Conservation (phyloP, 2,329 filamentous ascomycete genomes). For the Ophiostoma tasmaniense region DNA sequence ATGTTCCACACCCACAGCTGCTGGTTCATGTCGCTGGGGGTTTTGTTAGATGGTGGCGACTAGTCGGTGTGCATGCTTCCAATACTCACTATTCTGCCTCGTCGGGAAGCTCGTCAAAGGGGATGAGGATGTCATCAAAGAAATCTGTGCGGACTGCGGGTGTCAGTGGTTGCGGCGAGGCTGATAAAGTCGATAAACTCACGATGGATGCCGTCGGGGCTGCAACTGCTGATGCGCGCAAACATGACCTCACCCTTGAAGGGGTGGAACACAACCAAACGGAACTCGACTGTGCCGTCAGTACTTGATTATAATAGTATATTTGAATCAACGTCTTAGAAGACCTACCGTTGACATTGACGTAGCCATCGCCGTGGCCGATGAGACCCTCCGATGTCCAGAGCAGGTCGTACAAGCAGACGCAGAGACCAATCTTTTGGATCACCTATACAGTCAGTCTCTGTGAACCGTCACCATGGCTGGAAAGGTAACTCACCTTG, state of each 20-base stretch:
- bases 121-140: conserved; percentile 86
- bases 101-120: conserved; percentile 62
- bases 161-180: not conserved
- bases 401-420: conserved; percentile 85
- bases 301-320: not conserved
- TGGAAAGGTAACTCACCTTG: conserved; percentile 42
- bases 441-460: conserved; percentile 41
- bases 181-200: not conserved
- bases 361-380: conserved; percentile 81
- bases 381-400: conserved; percentile 89
- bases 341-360: conserved; percentile 77
- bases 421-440: conserved; percentile 86
- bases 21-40: conserved; percentile 59
- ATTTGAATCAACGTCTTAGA: no score
- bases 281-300: conserved; percentile 65
- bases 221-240: conserved; percentile 68
- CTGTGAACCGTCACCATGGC: not conserved
- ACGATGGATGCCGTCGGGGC: conserved; percentile 23
- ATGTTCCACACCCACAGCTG: conserved; percentile 79
- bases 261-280: conserved; percentile 85
- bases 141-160: conserved; percentile 71
- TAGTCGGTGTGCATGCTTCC: not conserved
- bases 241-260: conserved; percentile 91
- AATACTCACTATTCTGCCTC: conserved; percentile 63
- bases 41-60: not conserved